Percentiles rank a stretch among this genome's conserved stretches.
Evolutionary conservation across 331 rosid species (phyloP).

Genomic region (Malus hybrid): DNA sequence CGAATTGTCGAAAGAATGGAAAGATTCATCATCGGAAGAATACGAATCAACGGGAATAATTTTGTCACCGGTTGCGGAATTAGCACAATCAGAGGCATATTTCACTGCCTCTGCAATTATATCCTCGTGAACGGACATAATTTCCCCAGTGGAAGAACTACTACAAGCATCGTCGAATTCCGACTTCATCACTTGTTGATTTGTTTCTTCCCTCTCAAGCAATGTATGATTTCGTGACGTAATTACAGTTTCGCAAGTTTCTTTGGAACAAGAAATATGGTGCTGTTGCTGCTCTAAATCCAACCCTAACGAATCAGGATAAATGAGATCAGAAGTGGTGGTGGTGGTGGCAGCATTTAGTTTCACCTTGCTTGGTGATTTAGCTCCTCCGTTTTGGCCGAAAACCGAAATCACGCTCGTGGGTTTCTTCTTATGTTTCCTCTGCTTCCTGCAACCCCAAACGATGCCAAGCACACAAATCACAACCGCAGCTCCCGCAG

Average conservation of each 20-base stretch:
- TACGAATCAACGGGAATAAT: slow-evolving; percentile 25
- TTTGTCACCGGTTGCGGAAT: slow-evolving; percentile 27
- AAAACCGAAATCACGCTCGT: slow-evolving; percentile 34
- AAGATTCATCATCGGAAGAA: slow-evolving; percentile 71
- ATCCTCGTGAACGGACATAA: slow-evolving; percentile 47
- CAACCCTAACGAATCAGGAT: slow-evolving; percentile 49
- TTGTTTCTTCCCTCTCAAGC: slow-evolving; percentile 12
- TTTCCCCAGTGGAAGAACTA: slow-evolving; percentile 57
- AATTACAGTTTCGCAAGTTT: slow-evolving; percentile 11
- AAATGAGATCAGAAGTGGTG: slow-evolving; percentile 49
- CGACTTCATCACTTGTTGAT: slow-evolving; percentile 6
- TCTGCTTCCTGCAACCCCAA: slow-evolving; percentile 50
- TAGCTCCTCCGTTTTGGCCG: slow-evolving; percentile 31
- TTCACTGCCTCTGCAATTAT: slow-evolving; percentile 22
- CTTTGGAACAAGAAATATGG: slow-evolving; percentile 21
- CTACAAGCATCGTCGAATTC: slow-evolving; percentile 37
- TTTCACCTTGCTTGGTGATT: slow-evolving; percentile 52
- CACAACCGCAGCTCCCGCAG: slow-evolving; percentile 42
- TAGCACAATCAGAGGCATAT: slow-evolving; percentile 30
- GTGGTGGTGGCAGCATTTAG: slow-evolving; percentile 31
- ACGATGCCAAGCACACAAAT: slow-evolving; percentile 41
- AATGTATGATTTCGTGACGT: slow-evolving; percentile 9
- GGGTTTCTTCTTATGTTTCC: slow-evolving; percentile 41
- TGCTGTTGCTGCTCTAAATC: slow-evolving; percentile 61
- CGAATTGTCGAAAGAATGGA: slow-evolving; percentile 76